These are phyloP conservation scores for Stentor coeruleus DNA, from an alignment of 73 alveolate species.

Conservation along the genomic window DNA sequence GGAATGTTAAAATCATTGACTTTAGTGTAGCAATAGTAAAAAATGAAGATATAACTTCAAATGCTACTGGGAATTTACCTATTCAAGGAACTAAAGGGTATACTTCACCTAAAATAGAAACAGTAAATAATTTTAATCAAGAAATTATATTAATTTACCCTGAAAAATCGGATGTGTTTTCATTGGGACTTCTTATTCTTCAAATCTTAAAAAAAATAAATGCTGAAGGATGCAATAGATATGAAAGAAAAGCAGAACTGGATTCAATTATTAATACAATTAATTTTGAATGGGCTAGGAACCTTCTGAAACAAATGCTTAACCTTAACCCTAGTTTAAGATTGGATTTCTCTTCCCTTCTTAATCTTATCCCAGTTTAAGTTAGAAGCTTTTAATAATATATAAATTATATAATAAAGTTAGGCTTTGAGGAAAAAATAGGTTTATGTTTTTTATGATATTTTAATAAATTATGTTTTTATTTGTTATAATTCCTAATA, in stretches of 20 bases:
- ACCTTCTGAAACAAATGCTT: neutral
- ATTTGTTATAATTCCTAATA: too few relatives aligned
- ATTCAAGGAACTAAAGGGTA: slow-evolving; percentile 5
- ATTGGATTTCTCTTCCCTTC: neutral
- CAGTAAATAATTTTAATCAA: neutral
- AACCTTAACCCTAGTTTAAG: neutral
- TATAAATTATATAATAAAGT: too few relatives aligned
- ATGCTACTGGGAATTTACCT: neutral
- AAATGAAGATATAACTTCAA: neutral
- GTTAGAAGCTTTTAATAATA: too few relatives aligned
- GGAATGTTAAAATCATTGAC: neutral
- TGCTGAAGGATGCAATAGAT: neutral
- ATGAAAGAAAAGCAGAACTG: neutral
- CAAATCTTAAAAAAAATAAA: neutral
- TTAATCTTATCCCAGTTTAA: neutral
- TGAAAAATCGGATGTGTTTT: neutral
- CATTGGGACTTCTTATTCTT: neutral
- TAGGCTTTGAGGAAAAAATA: too few relatives aligned
- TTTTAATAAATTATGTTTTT: too few relatives aligned
- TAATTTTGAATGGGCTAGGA: neutral
- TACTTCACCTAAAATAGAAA: neutral
- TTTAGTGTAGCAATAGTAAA: neutral
- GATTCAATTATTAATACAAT: neutral
- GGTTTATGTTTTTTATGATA: too few relatives aligned
- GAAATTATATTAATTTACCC: too few relatives aligned